Base-by-base conservation (phyloP, 495 filamentous ascomycete species). In the Jackrogersella minutella region DNA sequence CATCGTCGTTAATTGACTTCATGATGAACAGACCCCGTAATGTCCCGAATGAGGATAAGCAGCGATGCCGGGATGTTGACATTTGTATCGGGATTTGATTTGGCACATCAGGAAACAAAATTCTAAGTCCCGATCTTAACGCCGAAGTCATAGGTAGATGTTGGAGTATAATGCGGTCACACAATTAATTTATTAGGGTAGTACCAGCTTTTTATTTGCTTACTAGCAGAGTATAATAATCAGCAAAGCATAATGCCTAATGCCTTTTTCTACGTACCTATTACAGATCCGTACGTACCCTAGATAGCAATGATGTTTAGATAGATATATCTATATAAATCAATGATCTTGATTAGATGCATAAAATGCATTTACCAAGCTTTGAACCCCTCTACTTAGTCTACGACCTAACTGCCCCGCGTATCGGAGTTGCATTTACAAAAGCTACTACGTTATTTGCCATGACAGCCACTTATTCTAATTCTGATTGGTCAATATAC, bases 401-500 rank as follows among this genome's bases (percentile, higher is more conserved):
- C n/a, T n/a, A n/a, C n/a, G n/a, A n/a, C n/a, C 3, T 5, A 6
- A 13, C 16, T 52, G 64, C 65, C 65, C 65, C 65, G 65, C 65
- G 34, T 22, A 68, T 64, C 65, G 65, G 65, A 68, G 53, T 54
- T 33, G 24, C 47, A 43, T 33, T n/a, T 14, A 16, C 22, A 19
- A 49, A 43, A 17, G 40, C 26, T 7, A 30, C 26, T 3, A n/a
- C n/a, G n/a, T 22, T 21, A 26, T 28, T 21, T 24, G 46, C 57
- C 14, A 50, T 24, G 22, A n/a, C 17, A 28, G 46, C 1, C 24
- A 31, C 3, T 40, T 14, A 4, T 39, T 10, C 22, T 0, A 17
- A 17, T 13, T 63, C 46, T 19, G 26, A 68, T 68, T 68, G 65
- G 65, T 11, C 65, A 62, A 58, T 68, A 40, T 28, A 13, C 22